Evolutionary conservation across 768 basidiomycete species (phyloP), one percentile per base, ranked within the genome.

Genomic region (Peribolospora baueri): DNA sequence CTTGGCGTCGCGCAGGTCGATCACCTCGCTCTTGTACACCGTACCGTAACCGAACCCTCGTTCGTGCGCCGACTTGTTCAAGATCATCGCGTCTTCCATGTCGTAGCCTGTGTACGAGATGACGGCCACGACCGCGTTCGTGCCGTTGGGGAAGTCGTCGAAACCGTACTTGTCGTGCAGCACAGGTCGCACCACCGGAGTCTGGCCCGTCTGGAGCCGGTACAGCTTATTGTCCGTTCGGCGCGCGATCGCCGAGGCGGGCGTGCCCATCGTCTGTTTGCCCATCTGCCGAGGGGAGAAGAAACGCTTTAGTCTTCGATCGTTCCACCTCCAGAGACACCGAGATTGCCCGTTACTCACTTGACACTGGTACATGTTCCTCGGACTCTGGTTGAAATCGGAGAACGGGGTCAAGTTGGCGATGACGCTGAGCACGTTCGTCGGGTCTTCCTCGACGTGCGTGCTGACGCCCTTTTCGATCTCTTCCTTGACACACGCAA

Each of bases 11-110:
- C 82, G 81, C 13, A 98, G 74, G 67, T 97, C 91, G 56, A 95
- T 73, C 46, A 83, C 82, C 64, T 88, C 79, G 4, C 85, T 80
- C 68, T 97, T 97, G 74, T 95, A 97, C 41, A 98, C 78, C 1
- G 88, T 85, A 38, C 93, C 93, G 65, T 97, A 91, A 1, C 75
- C 88, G 65, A 98, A 98, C 0, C 93, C 93, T 41, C 93, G 81
- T 69, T 98, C 93, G 65, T 98, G 88, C 3, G 87, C 82, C 1
- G 90, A 97, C 70, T 98, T 98, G 69, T 98, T 98, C 52, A 98
- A 71, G 61, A 98, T 98, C 93, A 98, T 98, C 61, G 93, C 93
- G 63, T 98, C 93, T 70, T 98, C 93, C 93, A 98, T 98, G 67
- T 98, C 93, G 68, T 98, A 98, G 3, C 93, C 93, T 3, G 93